Base-by-base conservation (phyloP, 805 yeast species). In the Spathaspora hagerdaliae region DNA sequence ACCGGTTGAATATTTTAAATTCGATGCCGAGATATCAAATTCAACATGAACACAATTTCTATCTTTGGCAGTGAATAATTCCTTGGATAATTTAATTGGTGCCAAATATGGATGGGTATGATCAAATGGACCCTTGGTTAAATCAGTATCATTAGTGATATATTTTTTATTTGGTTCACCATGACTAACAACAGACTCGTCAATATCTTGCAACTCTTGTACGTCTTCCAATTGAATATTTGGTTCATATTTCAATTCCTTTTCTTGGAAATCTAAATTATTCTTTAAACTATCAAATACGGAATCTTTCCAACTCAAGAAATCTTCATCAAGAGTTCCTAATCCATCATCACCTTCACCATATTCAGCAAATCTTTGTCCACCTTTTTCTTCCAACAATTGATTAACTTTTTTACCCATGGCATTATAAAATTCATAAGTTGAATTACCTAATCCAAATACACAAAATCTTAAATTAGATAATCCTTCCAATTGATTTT, bases 321-420 rank as follows among this genome's bases (percentile, higher is more conserved):
- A 92, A 67, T 94, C 98, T 67, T 92, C 99, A 65, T 92, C 98
- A 76, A 92, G 82, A 44, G 96, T 81, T 43, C 96, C 98, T 50
- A 79, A 78, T 58, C 97, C 98, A 61, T 92, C 99, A 62, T 92
- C 99, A 64, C 97, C 99, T 64, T 81, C 80, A 39, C 98, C 98
- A 48, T 79, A 77, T n/a, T 72, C 73, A 40, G 94, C 96, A 45
- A 94, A 67, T 40, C 82, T 64, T 37, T 75, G 73, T 27, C 94
- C 97, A 44, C 92, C 91, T 34, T 87, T 83, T 27, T 70, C 74
- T 45, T 67, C 67, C 24, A 75, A 63, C 48, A 74, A 73, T 46
- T 77, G 71, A 45, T 75, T 65, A 39, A 80, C 72, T 56, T 81
- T 81, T 48, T 80, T 81, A 35, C 91, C 90, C 48, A 89, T 85